phyloP scores from a whole-genome alignment of 208 protist genomes.

The Acanthamoeba lenticulata region DNA sequence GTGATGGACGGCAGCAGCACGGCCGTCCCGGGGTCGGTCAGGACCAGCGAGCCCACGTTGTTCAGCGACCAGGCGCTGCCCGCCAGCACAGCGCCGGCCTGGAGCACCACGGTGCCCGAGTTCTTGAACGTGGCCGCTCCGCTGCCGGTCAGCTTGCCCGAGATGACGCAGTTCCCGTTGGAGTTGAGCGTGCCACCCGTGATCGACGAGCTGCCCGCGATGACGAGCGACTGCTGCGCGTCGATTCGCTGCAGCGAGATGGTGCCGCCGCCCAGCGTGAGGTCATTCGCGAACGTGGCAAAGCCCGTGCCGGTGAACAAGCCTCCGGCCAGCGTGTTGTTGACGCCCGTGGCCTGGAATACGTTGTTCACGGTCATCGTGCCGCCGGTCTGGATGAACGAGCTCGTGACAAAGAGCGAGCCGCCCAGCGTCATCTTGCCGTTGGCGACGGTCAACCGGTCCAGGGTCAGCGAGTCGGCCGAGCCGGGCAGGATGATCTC shows the following conservation, averaged over 20 bases:
- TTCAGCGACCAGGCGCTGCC: not conserved
- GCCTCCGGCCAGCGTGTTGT: not conserved
- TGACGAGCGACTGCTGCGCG: not conserved
- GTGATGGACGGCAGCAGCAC: not conserved
- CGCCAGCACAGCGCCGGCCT: not conserved
- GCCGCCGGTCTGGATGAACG: not conserved
- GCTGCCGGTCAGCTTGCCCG: not conserved
- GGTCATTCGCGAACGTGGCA: not conserved
- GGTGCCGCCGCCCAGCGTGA: constrained; percentile 31
- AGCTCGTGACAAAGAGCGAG: not conserved
- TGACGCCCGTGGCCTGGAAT: not conserved
- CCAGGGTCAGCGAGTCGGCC: not conserved
- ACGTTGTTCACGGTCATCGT: not conserved
- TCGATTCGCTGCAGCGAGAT: not conserved
- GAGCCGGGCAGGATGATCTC: not conserved
- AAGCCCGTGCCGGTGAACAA: not conserved
- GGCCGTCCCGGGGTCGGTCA: not conserved
- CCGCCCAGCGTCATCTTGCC: not conserved
- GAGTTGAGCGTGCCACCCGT: not conserved
- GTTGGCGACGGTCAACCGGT: not conserved
- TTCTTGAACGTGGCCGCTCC: constrained; percentile 29
- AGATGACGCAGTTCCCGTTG: constrained; percentile 29
- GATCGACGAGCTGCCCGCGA: not conserved
- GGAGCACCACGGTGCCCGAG: not conserved
- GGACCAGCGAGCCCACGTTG: constrained; percentile 4